These are phyloP conservation scores for Aegle marmelos DNA, from an alignment of 345 rosid genomes.

Conservation along the genomic window DNA sequence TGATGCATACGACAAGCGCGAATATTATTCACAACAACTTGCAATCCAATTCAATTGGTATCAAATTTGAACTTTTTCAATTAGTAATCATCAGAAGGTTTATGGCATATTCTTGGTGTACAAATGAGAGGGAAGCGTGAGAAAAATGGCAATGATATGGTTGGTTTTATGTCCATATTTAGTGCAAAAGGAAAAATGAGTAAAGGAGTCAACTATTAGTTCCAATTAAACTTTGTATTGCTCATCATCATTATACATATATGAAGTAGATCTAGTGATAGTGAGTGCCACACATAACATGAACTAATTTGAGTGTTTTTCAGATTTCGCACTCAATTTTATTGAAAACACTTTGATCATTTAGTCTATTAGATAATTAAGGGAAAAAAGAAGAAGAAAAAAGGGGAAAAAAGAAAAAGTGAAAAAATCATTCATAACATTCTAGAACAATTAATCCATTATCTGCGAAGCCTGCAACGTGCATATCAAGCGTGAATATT, in stretches of 20 bases:
- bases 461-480: not conserved
- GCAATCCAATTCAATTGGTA: too few species aligned
- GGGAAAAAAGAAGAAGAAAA: not conserved
- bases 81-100: slow-evolving; percentile 13
- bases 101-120: not conserved
- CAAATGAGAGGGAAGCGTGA: not conserved
- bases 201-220: slow-evolving; percentile 20
- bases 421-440: not conserved
- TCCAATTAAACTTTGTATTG: not conserved
- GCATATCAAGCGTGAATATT: not conserved
- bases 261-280: not conserved
- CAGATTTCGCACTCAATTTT: not conserved
- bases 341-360: not conserved
- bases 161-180: slow-evolving; percentile 36
- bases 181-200: slow-evolving; percentile 34
- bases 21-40: not conserved
- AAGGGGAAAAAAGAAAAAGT: too few species aligned
- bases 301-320: not conserved
- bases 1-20: not conserved
- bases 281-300: not conserved
- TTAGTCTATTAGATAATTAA: not conserved
- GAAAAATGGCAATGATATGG: slow-evolving; percentile 23
- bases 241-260: not conserved
- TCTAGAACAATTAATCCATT: not conserved
- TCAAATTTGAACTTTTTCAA: not conserved